Percentiles rank a stretch among this genome's conserved stretches.
These are phyloP conservation scores for Morella rubra DNA, from an alignment of 306 rosid species.

Conservation along the genomic window DNA sequence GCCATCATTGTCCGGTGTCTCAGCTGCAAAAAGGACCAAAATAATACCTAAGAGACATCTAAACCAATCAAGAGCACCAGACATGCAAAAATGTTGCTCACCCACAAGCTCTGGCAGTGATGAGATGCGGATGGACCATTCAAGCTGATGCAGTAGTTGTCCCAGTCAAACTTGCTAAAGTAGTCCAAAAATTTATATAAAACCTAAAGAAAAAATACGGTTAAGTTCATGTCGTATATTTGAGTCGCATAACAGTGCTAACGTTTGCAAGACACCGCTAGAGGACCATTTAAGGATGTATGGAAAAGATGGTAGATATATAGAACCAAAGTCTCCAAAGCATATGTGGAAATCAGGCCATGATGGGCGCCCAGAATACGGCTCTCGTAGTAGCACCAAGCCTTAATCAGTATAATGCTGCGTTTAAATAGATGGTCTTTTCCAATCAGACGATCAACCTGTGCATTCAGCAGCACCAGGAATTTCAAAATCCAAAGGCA, in stretches of 20 bases:
- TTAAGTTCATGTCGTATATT: not conserved
- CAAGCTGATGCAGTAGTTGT: slow-evolving; percentile 48
- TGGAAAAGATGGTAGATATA: slow-evolving; percentile 48
- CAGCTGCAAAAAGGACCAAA: slow-evolving; percentile 28
- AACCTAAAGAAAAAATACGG: slow-evolving; percentile 35
- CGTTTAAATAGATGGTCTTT: slow-evolving; percentile 52
- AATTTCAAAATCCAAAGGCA: slow-evolving; percentile 8
- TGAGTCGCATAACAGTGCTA: not conserved
- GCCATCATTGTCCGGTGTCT: slow-evolving; percentile 38
- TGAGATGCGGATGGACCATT: slow-evolving; percentile 44
- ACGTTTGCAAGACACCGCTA: slow-evolving; percentile 30
- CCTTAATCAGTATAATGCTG: slow-evolving; percentile 46
- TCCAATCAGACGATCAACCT: slow-evolving; percentile 44
- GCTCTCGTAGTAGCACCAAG: slow-evolving; percentile 61
- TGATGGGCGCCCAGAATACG: slow-evolving; percentile 57
- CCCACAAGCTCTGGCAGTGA: slow-evolving; percentile 43
- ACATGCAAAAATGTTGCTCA: slow-evolving; percentile 25
- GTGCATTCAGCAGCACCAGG: slow-evolving; percentile 1
- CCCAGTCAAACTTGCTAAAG: slow-evolving; percentile 56
- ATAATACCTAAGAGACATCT: slow-evolving; percentile 3
- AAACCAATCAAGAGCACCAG: not conserved
- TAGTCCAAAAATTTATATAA: slow-evolving; percentile 49
- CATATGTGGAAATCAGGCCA: slow-evolving; percentile 54
- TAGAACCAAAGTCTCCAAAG: slow-evolving; percentile 52
- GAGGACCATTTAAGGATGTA: slow-evolving; percentile 40